Conservation (phyloP, 2,329 filamentous ascomycete species). For the Neonectria punicea region DNA sequence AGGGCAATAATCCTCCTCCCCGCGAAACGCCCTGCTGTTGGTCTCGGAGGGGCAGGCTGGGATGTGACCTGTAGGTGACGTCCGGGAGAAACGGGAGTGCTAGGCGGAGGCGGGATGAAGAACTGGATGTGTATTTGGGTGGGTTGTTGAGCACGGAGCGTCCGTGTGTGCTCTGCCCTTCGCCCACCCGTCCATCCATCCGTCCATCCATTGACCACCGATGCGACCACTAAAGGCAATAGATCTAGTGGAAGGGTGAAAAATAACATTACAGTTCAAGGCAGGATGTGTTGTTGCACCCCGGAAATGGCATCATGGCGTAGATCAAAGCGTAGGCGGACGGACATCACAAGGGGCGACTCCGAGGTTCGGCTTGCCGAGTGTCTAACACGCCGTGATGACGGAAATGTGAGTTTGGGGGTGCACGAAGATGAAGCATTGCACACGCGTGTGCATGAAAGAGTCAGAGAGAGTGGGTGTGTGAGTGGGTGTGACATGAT, state of each 20-base stretch:
- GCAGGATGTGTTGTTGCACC: neutral
- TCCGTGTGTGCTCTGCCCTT: slow-evolving; percentile 6
- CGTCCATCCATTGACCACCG: slow-evolving; percentile 2
- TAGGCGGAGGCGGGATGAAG: slow-evolving; percentile 10
- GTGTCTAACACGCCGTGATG: neutral
- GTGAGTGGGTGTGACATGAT: neutral
- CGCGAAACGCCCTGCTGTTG: slow-evolving; percentile 25
- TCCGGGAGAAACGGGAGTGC: slow-evolving; percentile 37
- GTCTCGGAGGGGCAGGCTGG: neutral
- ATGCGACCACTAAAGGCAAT: neutral
- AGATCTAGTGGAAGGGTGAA: neutral
- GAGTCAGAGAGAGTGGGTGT: neutral
- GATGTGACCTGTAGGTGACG: slow-evolving; percentile 20
- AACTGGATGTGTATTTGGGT: slow-evolving; percentile 9
- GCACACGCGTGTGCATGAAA: neutral
- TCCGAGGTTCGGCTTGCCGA: slow-evolving; percentile 21
- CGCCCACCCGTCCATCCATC: slow-evolving; percentile 1
- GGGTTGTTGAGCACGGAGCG: neutral
- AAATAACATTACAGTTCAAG: neutral
- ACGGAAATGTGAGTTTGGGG: neutral
- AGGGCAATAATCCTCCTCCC: slow-evolving; percentile 30
- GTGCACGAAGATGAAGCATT: neutral
- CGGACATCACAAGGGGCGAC: neutral
- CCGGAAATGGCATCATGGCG: slow-evolving; percentile 12
- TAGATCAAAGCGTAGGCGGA: neutral